Base-by-base conservation (phyloP, 345 rosid species). In the Sonneratia caseolaris region DNA sequence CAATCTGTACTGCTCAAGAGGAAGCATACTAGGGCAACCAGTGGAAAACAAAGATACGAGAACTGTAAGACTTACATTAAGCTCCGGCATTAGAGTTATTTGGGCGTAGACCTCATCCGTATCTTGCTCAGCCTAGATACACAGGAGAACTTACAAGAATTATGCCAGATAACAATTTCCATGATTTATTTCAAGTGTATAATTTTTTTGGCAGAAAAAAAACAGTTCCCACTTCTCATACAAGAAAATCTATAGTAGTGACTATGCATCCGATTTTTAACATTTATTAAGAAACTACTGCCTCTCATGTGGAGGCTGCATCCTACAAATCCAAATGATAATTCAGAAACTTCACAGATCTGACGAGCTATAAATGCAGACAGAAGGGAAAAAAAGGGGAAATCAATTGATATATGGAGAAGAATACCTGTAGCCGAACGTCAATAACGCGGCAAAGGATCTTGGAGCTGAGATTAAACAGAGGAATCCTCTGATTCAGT, bases 361-460 rank as follows among this genome's bases (percentile, higher is more conserved):
- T 47, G 37, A 27, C 19, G 66, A 62, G 35, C 64, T 24, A 59
- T 22, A 59, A 62, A 62, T 35, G 27, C 3, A 62, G 38, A 27
- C 16, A 12, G 18, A 62, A 62, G 38, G 66, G 1, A 35, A 14
- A 12, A 27, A 27, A 27, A 27, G 32, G 32, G 51, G 51, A 13
- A 13, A 47, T 4, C 15, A 47, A 47, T 3, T 9, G 9, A 47
- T 47, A 47, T 47, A 10, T 4, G 51, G 51, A 13, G 51, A 47
- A 47, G 68, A 73, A 37, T 81, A 93, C 98, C 96, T 83, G 81
- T 16, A 87, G 81, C 67, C 84, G 85, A 69, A 90, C 81, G 87
- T 90, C 71, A 72, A 91, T 74, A 68, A 91, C 95, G 47, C 85
- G 84, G 79, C 97, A 94, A 47, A 86, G 93, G 77, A 94, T 91